Evolutionary conservation across 2,329 filamentous ascomycete species (phyloP).

Genomic region (Trichoderma sp.): DNA sequence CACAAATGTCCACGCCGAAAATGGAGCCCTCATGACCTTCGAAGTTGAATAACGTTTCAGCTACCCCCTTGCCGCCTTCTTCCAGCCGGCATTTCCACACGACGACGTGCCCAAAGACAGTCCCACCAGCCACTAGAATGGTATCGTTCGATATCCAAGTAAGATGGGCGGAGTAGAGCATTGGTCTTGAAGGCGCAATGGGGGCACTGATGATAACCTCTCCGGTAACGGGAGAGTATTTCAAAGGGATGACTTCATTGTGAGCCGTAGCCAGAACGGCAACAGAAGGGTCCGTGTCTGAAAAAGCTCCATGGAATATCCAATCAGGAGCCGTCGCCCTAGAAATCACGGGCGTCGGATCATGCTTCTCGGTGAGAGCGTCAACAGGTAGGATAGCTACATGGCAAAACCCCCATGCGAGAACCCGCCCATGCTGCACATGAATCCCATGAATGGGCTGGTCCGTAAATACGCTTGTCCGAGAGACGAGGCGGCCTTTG

Average conservation of each 20-base stretch:
- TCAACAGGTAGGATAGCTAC: constrained; percentile 43
- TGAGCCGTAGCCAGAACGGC: constrained; percentile 78
- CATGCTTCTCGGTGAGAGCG: constrained; percentile 20
- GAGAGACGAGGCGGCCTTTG: constrained; percentile 37
- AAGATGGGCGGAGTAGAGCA: constrained; percentile 81
- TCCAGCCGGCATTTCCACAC: constrained; percentile 71
- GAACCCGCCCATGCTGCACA: constrained; percentile 37
- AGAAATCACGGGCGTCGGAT: constrained; percentile 22
- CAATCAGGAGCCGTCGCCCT: constrained; percentile 64
- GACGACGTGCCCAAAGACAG: constrained; percentile 90
- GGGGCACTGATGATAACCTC: constrained; percentile 46
- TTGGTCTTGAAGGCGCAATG: constrained; percentile 69
- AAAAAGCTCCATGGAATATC: constrained; percentile 67
- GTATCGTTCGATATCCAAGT: constrained; percentile 55
- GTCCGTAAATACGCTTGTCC: constrained; percentile 56
- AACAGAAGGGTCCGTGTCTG: constrained; percentile 39
- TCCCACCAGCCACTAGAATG: constrained; percentile 80
- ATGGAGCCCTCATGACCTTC: constrained; percentile 85
- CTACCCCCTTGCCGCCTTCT: constrained; percentile 17
- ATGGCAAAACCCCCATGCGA: constrained; percentile 69
- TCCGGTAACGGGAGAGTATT: constrained; percentile 28
- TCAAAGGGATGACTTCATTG: constrained; percentile 68
- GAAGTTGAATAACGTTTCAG: constrained; percentile 52
- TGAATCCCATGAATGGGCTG: constrained; percentile 73
- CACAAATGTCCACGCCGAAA: constrained; percentile 81